Percentiles rank a stretch among this genome's conserved stretches.
phyloP scores from a whole-genome alignment of 2,329 filamentous ascomycete genomes.

The Cladobotryum protrusum region DNA sequence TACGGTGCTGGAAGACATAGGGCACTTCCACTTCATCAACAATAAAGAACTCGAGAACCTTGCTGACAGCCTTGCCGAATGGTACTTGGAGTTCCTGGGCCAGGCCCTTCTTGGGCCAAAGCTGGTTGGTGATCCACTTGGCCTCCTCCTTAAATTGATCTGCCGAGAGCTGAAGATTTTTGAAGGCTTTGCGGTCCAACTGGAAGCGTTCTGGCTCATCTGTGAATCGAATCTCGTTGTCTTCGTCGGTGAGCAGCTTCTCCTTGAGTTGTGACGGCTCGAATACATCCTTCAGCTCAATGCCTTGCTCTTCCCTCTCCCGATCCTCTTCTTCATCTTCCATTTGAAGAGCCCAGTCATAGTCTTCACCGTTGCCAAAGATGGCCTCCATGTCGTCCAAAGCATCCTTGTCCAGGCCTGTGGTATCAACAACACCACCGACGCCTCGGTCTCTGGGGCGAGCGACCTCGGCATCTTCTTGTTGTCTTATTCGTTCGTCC shows the following conservation, averaged over 20 bases:
- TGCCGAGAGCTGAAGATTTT: constrained; percentile 68
- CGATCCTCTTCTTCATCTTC: constrained; percentile 82
- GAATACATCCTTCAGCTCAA: constrained; percentile 96
- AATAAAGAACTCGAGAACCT: constrained; percentile 92
- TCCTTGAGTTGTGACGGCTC: constrained; percentile 93
- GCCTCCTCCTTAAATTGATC: constrained; percentile 89
- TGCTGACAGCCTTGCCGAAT: constrained; percentile 81
- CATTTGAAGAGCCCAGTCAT: constrained; percentile 85
- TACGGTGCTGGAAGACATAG: constrained; percentile 96
- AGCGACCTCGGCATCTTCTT: constrained; percentile 84
- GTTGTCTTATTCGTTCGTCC: constrained; percentile 64
- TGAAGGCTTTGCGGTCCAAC: constrained; percentile 82
- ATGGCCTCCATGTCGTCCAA: constrained; percentile 95
- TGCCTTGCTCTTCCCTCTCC: constrained; percentile 70
- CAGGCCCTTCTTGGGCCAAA: constrained; percentile 82
- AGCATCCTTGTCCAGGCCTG: constrained; percentile 84
- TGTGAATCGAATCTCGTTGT: constrained; percentile 80
- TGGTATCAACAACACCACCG: constrained; percentile 66
- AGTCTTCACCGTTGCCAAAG: constrained; percentile 93
- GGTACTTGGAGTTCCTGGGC: constrained; percentile 66
- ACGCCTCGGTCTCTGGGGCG: constrained; percentile 68
- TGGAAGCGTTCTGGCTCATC: constrained; percentile 96
- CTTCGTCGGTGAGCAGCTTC: constrained; percentile 90
- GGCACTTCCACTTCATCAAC: constrained; percentile 92
- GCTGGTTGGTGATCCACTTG: constrained; percentile 81